phyloP scores from a whole-genome alignment of 2,329 filamentous ascomycete species.

The Fusarium chlamydosporum region DNA sequence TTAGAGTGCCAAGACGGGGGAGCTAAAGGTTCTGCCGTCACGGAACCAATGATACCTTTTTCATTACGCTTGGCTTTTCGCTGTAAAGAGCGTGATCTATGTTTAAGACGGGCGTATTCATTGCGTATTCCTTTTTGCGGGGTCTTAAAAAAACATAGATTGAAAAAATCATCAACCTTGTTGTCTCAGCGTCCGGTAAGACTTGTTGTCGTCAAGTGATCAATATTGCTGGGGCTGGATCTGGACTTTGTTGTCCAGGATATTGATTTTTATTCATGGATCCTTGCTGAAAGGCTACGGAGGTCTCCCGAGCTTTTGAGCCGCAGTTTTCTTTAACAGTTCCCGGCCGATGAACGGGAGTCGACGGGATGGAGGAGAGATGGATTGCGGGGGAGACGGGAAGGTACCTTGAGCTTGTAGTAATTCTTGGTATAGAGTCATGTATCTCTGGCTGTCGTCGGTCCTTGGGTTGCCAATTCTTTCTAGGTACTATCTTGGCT shows the following conservation, averaged over 20 bases:
- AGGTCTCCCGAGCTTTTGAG: conserved; percentile 39
- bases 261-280: conserved; percentile 17
- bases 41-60: neutral
- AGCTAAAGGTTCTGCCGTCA: conserved; percentile 8
- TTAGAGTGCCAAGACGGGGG: conserved; percentile 24
- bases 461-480: neutral
- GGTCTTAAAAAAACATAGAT: conserved; percentile 15
- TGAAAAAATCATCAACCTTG: neutral
- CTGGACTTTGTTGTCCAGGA: conserved; percentile 14
- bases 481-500: neutral
- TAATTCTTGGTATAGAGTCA: conserved; percentile 19
- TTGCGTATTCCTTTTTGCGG: conserved; percentile 17
- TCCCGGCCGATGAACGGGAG: conserved; percentile 34
- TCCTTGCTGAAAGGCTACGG: conserved; percentile 19
- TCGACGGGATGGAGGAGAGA: conserved; percentile 24
- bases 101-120: conserved; percentile 10
- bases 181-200: conserved; percentile 9
- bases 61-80: conserved; percentile 15
- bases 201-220: conserved; percentile 32
- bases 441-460: conserved; percentile 15
- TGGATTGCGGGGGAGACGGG: conserved; percentile 21
- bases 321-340: conserved; percentile 14
- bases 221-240: conserved; percentile 2
- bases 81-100: conserved; percentile 14
- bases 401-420: conserved; percentile 12